Conservation (phyloP, 345 rosid species). For the Gossypium anomalum region DNA sequence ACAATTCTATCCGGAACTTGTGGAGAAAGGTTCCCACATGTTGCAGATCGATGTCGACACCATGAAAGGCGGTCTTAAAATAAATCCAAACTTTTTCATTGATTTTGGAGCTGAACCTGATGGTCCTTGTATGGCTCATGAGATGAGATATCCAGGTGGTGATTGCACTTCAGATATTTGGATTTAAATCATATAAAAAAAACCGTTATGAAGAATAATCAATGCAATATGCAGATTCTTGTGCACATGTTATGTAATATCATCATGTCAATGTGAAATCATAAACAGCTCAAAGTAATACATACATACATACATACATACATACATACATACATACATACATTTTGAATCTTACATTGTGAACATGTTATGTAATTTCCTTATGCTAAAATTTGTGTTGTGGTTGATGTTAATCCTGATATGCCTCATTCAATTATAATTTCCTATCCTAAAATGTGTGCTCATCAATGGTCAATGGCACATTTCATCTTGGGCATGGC, state of each 20-base stretch:
- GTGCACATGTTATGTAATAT: constrained; percentile 17
- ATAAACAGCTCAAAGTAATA: background rate
- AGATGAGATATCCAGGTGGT: constrained; percentile 96
- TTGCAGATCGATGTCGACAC: constrained; percentile 76
- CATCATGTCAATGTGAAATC: background rate
- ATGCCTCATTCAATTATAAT: too few relatives aligned
- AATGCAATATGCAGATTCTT: too few relatives aligned
- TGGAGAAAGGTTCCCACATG: constrained; percentile 87
- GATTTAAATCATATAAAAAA: constrained; percentile 26
- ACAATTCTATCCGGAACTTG: constrained; percentile 71
- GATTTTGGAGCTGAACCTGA: constrained; percentile 78
- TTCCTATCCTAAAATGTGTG: too few relatives aligned
- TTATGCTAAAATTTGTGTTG: too few relatives aligned
- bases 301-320: too few relatives aligned
- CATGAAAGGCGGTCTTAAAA: constrained; percentile 45
- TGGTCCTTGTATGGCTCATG: constrained; percentile 88
- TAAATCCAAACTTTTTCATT: constrained; percentile 67
- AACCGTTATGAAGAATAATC: too few relatives aligned
- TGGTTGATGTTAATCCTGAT: too few relatives aligned
- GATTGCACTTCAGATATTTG: constrained; percentile 97
- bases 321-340: too few relatives aligned
- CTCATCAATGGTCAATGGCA: too few relatives aligned
- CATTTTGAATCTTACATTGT: too few relatives aligned
- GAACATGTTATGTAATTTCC: too few relatives aligned
- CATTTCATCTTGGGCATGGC: too few relatives aligned